Evolutionary conservation across 202 grass and related monocot genomes (phyloP), one percentile per base, ranked within the genome.

Genomic region (Alloteropsis angusta): DNA sequence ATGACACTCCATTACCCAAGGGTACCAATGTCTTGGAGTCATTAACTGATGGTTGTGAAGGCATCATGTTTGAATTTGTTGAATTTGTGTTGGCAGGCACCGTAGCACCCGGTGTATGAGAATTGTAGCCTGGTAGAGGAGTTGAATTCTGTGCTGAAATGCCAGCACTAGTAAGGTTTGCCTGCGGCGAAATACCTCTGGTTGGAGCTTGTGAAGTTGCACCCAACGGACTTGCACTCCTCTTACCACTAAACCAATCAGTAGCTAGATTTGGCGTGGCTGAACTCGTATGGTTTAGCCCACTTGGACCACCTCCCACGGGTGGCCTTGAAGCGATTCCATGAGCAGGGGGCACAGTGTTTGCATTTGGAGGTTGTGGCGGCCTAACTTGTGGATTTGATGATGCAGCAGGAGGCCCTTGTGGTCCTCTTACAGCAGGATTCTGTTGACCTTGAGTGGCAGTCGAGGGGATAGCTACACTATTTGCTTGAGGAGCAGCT

Each of bases 171-270:
- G 66, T 61, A 86, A 87, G 82, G 64, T 80, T 92, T 57, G 85
- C 50, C 26, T 67, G 81, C 15, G 80, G 79, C 76, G 89, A 57
- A 83, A 88, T 56, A 70, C 82, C 82, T 82, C 69, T 68, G 54
- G 60, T 82, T 75, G 87, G 37, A 87, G 80, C 69, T 81, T 96
- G 96, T 36, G 84, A 75, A 64, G 71, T 79, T 22, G 66, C 63
- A 10, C 88, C 89, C 55, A 83, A 23, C n/a, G 82, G 83, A 59
- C 87, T 81, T 85, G 88, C 86, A 74, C 74, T 85, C 46, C 35
- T 89, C 76, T 88, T 93, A 82, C 88, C 73, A 68, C 82, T 81
- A 83, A 96, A 93, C 96, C 90, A 99, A 84, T 99, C 92, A 25
- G 90, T 93, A 37, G 92, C 83, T 72, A 96, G 60, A 73, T 83